A percentile compares a stretch with the other conserved stretches of the same genome.
phyloP scores from a whole-genome alignment of 2,329 filamentous ascomycete genomes.

The Cladorrhinum sp. region DNA sequence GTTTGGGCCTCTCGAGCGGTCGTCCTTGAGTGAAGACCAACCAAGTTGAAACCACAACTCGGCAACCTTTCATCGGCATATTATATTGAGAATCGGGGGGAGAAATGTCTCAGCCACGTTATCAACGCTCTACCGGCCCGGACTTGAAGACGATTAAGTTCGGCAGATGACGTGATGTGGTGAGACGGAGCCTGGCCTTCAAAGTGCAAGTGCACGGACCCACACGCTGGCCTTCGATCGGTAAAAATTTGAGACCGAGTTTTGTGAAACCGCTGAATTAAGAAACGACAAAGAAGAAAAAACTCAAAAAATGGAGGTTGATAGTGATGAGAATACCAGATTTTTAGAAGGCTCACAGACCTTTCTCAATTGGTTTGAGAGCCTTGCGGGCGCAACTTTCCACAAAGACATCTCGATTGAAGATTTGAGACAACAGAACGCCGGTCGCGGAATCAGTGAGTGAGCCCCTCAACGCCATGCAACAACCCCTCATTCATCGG shows the following conservation, averaged over 20 bases:
- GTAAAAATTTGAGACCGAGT: background rate
- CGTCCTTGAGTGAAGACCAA: no score
- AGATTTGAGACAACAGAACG: conserved; percentile 49
- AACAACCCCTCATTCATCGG: background rate
- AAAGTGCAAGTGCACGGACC: background rate
- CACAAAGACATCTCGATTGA: conserved; percentile 50
- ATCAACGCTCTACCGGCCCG: no score
- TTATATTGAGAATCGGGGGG: no score
- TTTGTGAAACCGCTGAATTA: background rate
- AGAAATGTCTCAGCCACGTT: no score
- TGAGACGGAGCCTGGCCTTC: background rate
- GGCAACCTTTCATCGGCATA: no score
- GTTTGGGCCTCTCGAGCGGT: no score
- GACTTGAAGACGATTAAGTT: no score
- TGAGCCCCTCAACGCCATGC: conserved; percentile 5
- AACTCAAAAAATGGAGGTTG: conserved; percentile 16
- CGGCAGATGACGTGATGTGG: background rate
- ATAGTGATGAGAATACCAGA: conserved; percentile 21
- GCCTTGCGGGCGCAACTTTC: conserved; percentile 51
- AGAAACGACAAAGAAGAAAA: background rate
- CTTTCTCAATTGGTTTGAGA: conserved; percentile 55
- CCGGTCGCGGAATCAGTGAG: conserved; percentile 56
- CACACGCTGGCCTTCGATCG: background rate
- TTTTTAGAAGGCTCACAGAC: conserved; percentile 44
- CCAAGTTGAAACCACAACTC: no score